Percentiles rank a stretch among this genome's conserved stretches.
These are phyloP conservation scores for Pichia inconspicua DNA, from an alignment of 1,139 yeast species.

Conservation along the genomic window DNA sequence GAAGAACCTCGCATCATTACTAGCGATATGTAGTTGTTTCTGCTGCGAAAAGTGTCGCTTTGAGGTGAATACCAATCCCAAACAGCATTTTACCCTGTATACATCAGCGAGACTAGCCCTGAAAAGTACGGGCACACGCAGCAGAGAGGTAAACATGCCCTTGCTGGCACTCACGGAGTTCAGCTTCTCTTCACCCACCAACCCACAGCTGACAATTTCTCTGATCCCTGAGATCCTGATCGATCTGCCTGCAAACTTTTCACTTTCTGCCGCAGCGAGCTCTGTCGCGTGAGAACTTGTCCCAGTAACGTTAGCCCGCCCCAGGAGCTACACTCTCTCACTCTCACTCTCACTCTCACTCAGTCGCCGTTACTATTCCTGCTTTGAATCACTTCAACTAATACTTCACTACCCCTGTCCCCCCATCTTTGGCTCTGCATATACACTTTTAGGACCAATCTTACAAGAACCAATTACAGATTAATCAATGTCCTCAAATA, in stretches of 20 bases:
- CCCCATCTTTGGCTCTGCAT: neutral
- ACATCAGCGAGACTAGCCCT: neutral
- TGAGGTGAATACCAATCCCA: neutral
- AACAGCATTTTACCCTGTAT: neutral
- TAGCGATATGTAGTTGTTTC: neutral
- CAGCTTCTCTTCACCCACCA: no score
- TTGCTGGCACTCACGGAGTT: no score
- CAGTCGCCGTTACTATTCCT: no score
- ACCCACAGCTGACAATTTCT: no score
- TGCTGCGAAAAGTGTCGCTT: neutral
- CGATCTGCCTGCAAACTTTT: no score
- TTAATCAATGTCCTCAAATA: neutral
- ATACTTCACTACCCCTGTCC: neutral
- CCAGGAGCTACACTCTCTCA: no score
- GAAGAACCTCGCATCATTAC: neutral
- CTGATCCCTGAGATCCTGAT: no score
- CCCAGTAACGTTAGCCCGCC: no score
- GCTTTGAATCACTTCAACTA: no score
- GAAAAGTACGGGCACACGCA: neutral
- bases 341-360: no score
- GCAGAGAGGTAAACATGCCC: neutral
- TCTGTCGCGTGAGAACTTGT: no score
- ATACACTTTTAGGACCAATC: neutral
- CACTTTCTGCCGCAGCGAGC: no score
- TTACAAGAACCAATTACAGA: neutral